phyloP scores from a whole-genome alignment of 2,329 filamentous ascomycete genomes.

The Aspergillus sergii region DNA sequence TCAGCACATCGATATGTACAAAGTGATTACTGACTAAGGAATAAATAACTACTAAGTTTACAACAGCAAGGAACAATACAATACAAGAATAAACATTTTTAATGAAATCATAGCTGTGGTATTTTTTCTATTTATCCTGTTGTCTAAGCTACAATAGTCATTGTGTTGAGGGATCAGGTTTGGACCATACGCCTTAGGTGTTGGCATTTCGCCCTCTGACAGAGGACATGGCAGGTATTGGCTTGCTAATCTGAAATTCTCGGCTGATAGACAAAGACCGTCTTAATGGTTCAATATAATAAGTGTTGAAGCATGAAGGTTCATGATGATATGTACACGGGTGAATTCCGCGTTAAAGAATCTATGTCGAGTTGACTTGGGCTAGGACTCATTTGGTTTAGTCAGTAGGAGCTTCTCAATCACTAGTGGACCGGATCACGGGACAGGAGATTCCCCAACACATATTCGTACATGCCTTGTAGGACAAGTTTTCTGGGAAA shows the following conservation, averaged over 20 bases:
- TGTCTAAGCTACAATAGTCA: neutral
- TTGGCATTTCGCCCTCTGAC: neutral
- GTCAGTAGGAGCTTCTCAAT: neutral
- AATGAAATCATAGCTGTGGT: neutral
- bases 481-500: neutral
- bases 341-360: neutral
- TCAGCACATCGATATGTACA: too few species aligned
- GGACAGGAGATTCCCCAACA: neutral
- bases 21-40: too few species aligned
- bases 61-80: neutral
- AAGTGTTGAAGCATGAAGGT: neutral
- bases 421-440: neutral
- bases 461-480: neutral
- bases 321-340: neutral
- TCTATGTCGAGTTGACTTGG: neutral
- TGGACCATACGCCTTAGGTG: neutral
- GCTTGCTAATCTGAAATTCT: neutral
- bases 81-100: neutral
- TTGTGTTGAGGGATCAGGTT: neutral
- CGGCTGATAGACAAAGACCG: neutral
- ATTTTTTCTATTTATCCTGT: neutral
- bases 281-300: neutral
- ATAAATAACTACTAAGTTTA: too few species aligned
- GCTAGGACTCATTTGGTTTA: neutral
- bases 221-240: neutral